Evolutionary conservation across 495 filamentous ascomycete species (phyloP).

Genomic region (Podospora pseudocomata): DNA sequence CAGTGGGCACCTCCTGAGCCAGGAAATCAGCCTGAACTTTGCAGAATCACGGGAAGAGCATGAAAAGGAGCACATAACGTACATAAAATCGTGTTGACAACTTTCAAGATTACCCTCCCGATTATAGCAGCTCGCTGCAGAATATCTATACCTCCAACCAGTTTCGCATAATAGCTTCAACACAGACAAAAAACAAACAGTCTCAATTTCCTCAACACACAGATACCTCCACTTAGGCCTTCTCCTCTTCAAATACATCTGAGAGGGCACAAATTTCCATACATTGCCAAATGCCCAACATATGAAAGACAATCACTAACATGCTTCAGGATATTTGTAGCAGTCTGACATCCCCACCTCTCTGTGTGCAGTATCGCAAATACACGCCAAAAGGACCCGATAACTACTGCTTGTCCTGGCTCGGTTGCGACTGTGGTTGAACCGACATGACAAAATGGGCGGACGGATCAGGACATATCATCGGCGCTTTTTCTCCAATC

Average conservation of each 20-base stretch:
- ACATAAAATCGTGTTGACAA: not conserved
- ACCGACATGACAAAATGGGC: slow-evolving; percentile 13
- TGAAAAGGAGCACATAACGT: not conserved
- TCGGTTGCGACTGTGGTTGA: not conserved
- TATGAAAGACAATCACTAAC: slow-evolving; percentile 9
- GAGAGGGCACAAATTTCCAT: slow-evolving; percentile 3
- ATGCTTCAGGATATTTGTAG: not conserved
- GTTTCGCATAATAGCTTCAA: not conserved
- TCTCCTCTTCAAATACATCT: not conserved
- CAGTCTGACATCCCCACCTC: not conserved
- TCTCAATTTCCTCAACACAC: not conserved
- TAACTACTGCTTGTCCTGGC: not conserved
- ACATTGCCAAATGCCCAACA: slow-evolving; percentile 11
- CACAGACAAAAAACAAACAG: not conserved
- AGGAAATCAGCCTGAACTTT: not conserved
- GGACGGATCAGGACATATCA: slow-evolving; percentile 21
- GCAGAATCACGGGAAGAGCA: not conserved
- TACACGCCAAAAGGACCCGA: not conserved
- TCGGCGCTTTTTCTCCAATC: slow-evolving; percentile 11
- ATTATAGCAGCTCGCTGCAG: not conserved
- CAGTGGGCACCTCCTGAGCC: not conserved
- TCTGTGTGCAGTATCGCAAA: not conserved
- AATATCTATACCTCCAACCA: not conserved
- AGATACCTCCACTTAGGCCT: not conserved
- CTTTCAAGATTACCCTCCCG: not conserved